Evolutionary conservation across 176 grass and related monocot genomes (phyloP).

Genomic region (Musa beccarii): DNA sequence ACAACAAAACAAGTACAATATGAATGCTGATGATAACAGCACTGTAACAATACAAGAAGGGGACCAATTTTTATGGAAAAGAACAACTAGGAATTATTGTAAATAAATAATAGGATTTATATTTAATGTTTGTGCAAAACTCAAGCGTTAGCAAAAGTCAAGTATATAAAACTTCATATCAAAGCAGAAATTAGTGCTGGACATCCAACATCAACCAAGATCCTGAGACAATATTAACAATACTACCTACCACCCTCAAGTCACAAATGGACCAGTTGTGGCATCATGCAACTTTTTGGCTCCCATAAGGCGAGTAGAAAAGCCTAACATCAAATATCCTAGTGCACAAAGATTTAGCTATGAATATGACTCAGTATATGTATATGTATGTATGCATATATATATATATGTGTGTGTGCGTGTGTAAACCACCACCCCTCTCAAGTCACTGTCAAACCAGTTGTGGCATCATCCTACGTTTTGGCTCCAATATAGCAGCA

Average conservation of each 20-base stretch:
- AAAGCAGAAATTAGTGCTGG: background rate
- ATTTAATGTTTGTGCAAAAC: background rate
- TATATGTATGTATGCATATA: too few species aligned
- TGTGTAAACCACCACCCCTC: background rate
- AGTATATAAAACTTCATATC: background rate
- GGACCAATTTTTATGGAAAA: background rate
- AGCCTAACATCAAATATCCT: background rate
- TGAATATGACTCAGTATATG: too few species aligned
- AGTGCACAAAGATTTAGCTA: background rate
- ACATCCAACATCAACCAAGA: background rate
- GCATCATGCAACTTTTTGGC: background rate
- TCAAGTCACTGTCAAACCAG: background rate
- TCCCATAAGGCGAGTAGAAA: background rate
- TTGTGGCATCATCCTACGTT: background rate
- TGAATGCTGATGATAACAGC: background rate
- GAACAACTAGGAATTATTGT: background rate
- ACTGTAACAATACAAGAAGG: background rate
- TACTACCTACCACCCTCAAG: background rate
- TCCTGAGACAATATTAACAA: background rate
- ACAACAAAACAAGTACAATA: background rate
- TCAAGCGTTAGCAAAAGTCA: background rate
- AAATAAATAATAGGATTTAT: background rate
- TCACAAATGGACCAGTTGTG: background rate
- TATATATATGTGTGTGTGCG: too few species aligned
- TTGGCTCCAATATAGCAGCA: background rate